Percentiles rank a stretch among this genome's conserved stretches.
Conservation (phyloP, 306 rosid genomes). For the Lithocarpus polystachyus region DNA sequence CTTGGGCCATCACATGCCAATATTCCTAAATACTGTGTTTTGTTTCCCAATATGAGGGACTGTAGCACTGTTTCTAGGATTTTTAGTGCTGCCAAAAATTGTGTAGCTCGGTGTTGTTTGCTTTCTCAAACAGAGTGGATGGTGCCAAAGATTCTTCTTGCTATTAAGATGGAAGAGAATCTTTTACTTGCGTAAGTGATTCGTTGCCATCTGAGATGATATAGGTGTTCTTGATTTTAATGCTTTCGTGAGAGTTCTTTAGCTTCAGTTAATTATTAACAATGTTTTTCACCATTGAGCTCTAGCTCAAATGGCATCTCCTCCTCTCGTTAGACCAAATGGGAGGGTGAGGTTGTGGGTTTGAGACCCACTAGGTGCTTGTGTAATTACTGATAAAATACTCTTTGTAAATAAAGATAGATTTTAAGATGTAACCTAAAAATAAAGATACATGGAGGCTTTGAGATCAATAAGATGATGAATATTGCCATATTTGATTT, state of each 20-base stretch:
- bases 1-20: conserved; percentile 17
- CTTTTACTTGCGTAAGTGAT: conserved; percentile 55
- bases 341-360: too few relatives aligned
- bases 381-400: too few relatives aligned
- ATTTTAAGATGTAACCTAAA: background rate
- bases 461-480: background rate
- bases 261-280: conserved; percentile 4
- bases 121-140: conserved; percentile 53
- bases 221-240: background rate
- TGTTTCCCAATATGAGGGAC: conserved; percentile 41
- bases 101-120: conserved; percentile 51
- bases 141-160: conserved; percentile 52
- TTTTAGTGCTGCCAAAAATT: conserved; percentile 36
- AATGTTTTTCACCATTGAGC: background rate
- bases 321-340: too few relatives aligned
- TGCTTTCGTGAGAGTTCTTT: background rate
- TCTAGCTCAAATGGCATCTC: too few relatives aligned
- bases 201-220: conserved; percentile 9
- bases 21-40: conserved; percentile 33
- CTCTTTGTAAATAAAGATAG: background rate
- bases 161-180: conserved; percentile 49
- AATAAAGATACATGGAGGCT: background rate
- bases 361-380: too few relatives aligned
- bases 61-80: conserved; percentile 44
- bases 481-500: background rate